A percentile compares a stretch with the other conserved stretches of the same genome.
Conservation (phyloP, 139 green algal genomes). For the Yamagishiella unicocca region DNA sequence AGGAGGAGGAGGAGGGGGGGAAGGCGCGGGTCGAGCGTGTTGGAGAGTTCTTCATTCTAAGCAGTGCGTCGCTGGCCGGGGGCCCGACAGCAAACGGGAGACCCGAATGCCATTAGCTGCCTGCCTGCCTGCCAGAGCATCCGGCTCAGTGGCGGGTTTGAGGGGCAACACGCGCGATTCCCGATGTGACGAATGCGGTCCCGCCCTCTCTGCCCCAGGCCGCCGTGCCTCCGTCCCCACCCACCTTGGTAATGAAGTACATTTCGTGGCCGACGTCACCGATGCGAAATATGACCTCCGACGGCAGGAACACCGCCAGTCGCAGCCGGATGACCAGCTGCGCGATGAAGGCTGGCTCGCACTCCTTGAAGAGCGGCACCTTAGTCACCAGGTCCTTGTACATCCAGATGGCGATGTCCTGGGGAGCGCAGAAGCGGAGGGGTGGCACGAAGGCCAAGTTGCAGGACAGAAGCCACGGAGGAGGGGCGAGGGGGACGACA, state of each 20-base stretch:
- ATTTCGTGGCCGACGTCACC: slow-evolving; percentile 76
- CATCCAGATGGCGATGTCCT: slow-evolving; percentile 68
- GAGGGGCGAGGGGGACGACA: too few relatives aligned
- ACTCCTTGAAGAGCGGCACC: slow-evolving; percentile 73
- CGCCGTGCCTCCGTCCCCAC: background rate
- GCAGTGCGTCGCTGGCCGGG: too few relatives aligned
- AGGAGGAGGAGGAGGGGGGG: background rate
- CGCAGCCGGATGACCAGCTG: slow-evolving; percentile 67
- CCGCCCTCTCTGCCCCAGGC: too few relatives aligned
- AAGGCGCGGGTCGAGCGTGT: too few relatives aligned
- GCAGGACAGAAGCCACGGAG: background rate
- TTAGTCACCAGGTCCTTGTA: slow-evolving; percentile 65
- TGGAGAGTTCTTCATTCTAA: too few relatives aligned
- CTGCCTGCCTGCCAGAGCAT: too few relatives aligned
- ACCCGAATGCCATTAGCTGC: too few relatives aligned
- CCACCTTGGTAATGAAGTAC: slow-evolving; percentile 75
- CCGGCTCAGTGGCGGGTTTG: too few relatives aligned
- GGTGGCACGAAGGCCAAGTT: background rate
- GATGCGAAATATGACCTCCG: slow-evolving; percentile 69
- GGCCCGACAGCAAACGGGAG: too few relatives aligned
- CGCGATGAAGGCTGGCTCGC: slow-evolving; percentile 69
- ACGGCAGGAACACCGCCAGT: slow-evolving; percentile 63
- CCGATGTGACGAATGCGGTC: too few relatives aligned
- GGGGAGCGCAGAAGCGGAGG: background rate
- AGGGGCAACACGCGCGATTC: too few relatives aligned